These are phyloP conservation scores for Barnettozyma populi DNA, from an alignment of 805 yeast genomes.

Conservation along the genomic window DNA sequence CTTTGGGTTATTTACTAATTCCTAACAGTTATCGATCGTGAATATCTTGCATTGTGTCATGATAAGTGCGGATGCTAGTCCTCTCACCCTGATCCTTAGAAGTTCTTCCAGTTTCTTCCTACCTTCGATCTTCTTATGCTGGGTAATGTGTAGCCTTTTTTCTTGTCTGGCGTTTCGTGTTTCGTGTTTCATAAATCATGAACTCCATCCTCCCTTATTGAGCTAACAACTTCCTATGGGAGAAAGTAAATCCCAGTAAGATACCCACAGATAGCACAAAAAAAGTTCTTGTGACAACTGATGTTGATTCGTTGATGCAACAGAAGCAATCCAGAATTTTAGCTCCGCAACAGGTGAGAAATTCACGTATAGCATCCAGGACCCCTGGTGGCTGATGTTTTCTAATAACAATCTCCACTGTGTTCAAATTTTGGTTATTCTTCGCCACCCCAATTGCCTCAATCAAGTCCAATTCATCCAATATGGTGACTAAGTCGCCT, in stretches of 20 bases:
- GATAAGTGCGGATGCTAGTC: not conserved
- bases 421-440: not conserved
- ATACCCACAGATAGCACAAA: constrained; percentile 21
- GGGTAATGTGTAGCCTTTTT: too few species aligned
- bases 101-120: not conserved
- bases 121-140: too few species aligned
- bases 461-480: constrained; percentile 30
- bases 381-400: not conserved
- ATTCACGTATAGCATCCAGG: not conserved
- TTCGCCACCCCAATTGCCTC: constrained; percentile 22
- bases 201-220: not conserved
- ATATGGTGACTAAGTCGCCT: constrained; percentile 30
- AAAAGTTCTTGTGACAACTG: constrained; percentile 13
- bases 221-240: constrained; percentile 1
- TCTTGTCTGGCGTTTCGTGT: too few species aligned
- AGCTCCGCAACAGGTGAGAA: constrained; percentile 2
- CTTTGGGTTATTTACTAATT: too few species aligned
- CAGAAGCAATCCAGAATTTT: not conserved
- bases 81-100: not conserved
- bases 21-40: too few species aligned
- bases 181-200: too few species aligned
- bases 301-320: not conserved
- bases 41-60: too few species aligned
- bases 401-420: constrained; percentile 15
- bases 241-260: constrained; percentile 17